Conservation (phyloP, 2,329 filamentous ascomycete species). For the Microdochium trichocladiopsis region DNA sequence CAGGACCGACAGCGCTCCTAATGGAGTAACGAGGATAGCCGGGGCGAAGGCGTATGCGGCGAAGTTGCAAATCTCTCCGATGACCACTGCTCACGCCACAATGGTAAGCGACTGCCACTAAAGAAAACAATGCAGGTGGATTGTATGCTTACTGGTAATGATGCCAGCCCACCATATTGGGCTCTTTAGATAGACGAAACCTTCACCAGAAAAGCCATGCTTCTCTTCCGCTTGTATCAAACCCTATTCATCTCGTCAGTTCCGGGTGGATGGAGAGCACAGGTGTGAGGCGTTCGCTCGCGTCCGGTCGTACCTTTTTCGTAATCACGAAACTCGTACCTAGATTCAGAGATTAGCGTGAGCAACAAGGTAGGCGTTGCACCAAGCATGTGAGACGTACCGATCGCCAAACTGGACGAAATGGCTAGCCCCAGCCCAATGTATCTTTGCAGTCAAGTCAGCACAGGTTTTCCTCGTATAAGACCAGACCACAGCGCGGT, state of each 20-base stretch:
- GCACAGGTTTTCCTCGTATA: conserved; percentile 9
- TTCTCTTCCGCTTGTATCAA: conserved; percentile 84
- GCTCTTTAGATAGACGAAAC: conserved; percentile 87
- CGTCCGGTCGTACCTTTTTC: conserved; percentile 66
- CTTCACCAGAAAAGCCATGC: conserved; percentile 95
- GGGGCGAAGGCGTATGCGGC: conserved; percentile 97
- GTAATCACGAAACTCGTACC: conserved; percentile 98
- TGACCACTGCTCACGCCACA: conserved; percentile 55
- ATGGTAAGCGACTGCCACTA: conserved; percentile 7
- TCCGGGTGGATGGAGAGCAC: conserved; percentile 1
- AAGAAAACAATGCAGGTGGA: conserved; percentile 8
- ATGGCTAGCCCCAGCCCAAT: conserved; percentile 71
- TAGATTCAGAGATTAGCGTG: conserved; percentile 23
- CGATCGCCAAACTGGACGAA: conserved; percentile 68
- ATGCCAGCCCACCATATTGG: conserved; percentile 98
- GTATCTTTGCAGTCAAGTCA: conserved; percentile 48
- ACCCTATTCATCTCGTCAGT: conserved; percentile 45
- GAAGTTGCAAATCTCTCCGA: conserved; percentile 95
- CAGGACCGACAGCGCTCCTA: conserved; percentile 88
- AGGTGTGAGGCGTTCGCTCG: background rate
- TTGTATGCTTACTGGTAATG: conserved; percentile 59
- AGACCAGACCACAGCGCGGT: conserved; percentile 4
- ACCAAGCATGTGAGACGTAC: conserved; percentile 34
- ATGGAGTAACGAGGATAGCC: conserved; percentile 93
- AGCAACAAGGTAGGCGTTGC: conserved; percentile 5